Conservation (phyloP, 257 asterid genomes). For the Solanum neorickii region DNA sequence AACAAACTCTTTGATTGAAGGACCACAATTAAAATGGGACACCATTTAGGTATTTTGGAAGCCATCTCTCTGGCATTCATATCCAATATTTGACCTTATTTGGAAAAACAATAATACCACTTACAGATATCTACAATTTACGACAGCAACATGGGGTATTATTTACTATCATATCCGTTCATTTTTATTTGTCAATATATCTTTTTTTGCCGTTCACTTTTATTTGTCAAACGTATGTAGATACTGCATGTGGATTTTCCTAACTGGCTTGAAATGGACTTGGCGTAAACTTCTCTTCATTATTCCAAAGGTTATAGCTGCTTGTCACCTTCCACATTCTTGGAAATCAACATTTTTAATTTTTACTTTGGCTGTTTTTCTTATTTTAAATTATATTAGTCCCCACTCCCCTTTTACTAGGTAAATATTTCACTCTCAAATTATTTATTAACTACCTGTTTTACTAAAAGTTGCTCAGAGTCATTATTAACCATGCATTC, state of each 20-base stretch:
- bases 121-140: not conserved
- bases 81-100: not conserved
- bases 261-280: not conserved
- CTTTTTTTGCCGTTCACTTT: too few species aligned
- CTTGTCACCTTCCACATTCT: not conserved
- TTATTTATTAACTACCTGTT: not conserved
- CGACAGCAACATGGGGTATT: not conserved
- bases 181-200: not conserved
- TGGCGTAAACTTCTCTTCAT: not conserved
- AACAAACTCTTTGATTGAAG: not conserved
- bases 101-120: not conserved
- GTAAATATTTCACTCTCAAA: not conserved
- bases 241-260: not conserved
- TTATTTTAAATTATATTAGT: not conserved
- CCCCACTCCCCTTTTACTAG: not conserved
- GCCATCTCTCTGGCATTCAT: not conserved
- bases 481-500: not conserved
- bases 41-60: not conserved
- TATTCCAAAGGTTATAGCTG: not conserved
- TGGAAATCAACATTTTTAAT: not conserved
- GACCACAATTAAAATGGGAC: not conserved
- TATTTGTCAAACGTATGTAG: too few species aligned
- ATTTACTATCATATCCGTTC: rapidly evolving
- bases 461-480: not conserved
- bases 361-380: not conserved